A percentile compares a stretch with the other conserved stretches of the same genome.
Evolutionary conservation across 2,329 filamentous ascomycete genomes (phyloP).

Genomic region (Fusarium sp.): DNA sequence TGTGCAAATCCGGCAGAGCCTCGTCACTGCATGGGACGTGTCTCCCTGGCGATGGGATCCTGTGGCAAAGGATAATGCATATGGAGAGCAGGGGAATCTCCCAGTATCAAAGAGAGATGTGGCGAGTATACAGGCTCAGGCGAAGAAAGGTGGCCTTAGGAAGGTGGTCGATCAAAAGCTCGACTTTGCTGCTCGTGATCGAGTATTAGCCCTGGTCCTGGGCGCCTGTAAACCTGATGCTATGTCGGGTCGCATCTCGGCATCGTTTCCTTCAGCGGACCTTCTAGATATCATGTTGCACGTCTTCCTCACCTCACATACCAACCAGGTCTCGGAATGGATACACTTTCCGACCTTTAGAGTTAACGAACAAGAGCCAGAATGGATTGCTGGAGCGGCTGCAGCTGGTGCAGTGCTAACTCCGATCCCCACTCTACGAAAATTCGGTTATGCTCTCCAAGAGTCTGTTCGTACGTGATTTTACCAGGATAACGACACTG

Average conservation of each 20-base stretch:
- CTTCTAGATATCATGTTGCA: constrained; percentile 70
- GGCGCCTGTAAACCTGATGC: constrained; percentile 64
- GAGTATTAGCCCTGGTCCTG: constrained; percentile 71
- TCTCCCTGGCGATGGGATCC: constrained; percentile 64
- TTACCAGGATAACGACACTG: neutral
- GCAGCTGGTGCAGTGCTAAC: constrained; percentile 70
- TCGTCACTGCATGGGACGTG: constrained; percentile 62
- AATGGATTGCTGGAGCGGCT: constrained; percentile 69
- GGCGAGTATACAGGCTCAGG: constrained; percentile 53
- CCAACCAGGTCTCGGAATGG: constrained; percentile 67
- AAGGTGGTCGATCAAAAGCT: constrained; percentile 58
- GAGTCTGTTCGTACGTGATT: constrained; percentile 59
- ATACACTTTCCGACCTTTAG: constrained; percentile 71
- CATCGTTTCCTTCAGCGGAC: constrained; percentile 70
- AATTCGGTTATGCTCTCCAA: constrained; percentile 68
- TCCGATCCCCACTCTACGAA: constrained; percentile 66
- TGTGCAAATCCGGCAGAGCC: constrained; percentile 58
- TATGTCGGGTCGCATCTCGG: constrained; percentile 63
- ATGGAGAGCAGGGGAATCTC: constrained; percentile 58
- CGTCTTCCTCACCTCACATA: constrained; percentile 67
- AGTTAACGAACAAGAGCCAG: constrained; percentile 65
- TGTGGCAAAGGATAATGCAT: constrained; percentile 56
- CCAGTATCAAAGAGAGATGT: constrained; percentile 56
- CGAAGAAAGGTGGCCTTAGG: constrained; percentile 52
- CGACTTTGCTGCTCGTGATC: constrained; percentile 65